phyloP scores from a whole-genome alignment of 345 rosid species.

The Gossypium raimondii region DNA sequence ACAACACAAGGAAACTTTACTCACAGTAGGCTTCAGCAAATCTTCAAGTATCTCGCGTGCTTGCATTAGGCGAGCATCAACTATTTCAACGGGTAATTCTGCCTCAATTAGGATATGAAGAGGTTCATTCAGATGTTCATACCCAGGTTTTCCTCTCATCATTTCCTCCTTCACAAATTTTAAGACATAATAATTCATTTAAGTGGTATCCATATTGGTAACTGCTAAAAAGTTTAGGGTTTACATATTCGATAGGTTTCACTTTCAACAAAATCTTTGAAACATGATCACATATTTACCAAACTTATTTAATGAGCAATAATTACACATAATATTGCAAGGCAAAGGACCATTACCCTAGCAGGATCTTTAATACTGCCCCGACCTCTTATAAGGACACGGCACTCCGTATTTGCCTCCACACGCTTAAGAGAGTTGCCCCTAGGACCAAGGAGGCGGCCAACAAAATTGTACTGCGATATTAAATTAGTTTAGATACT shows the following conservation, averaged over 20 bases:
- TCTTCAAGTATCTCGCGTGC: slow-evolving; percentile 94
- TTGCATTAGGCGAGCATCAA: slow-evolving; percentile 86
- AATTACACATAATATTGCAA: not conserved
- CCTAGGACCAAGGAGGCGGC: slow-evolving; percentile 96
- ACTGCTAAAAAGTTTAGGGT: not conserved
- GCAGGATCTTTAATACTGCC: slow-evolving; percentile 90
- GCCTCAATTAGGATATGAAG: slow-evolving; percentile 94
- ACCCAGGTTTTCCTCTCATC: slow-evolving; percentile 96
- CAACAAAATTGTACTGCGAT: slow-evolving; percentile 92
- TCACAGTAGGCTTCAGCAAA: slow-evolving; percentile 83
- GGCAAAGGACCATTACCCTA: slow-evolving; percentile 44
- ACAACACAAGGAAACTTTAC: slow-evolving; percentile 1
- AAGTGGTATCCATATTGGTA: not conserved
- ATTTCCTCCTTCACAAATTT: slow-evolving; percentile 66
- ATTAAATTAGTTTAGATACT: slow-evolving; percentile 23
- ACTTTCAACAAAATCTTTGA: not conserved
- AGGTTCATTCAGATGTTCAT: slow-evolving; percentile 91
- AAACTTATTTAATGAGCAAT: slow-evolving; percentile 6
- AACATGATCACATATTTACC: not conserved
- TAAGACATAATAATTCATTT: not conserved
- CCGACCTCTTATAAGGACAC: slow-evolving; percentile 86
- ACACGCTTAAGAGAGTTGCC: slow-evolving; percentile 97
- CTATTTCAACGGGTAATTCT: slow-evolving; percentile 83
- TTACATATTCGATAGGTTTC: not conserved
- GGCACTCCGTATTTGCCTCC: slow-evolving; percentile 94